Base-by-base conservation (phyloP, 352 stramenopile species). In the Phytophthora capsici region DNA sequence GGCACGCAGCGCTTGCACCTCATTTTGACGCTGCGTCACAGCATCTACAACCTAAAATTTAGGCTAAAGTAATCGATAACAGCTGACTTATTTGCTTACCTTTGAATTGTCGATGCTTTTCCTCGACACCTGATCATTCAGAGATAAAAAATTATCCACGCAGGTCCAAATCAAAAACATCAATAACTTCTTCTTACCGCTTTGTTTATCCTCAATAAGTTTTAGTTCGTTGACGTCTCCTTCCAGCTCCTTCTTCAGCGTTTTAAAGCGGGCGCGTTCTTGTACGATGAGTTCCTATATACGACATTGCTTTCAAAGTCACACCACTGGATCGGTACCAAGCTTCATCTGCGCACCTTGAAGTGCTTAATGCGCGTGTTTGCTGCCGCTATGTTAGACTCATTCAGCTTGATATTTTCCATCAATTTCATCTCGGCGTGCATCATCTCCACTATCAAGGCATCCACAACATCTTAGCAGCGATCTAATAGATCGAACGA, bases 391-490 rank as follows among this genome's bases (percentile, higher is more conserved):
- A 92, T 60, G 17, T 64, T 84, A 17, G 78, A 68, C 69, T 94
- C 85, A 26, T 77, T 85, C 43, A 88, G 77, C 32, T 82, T 83
- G 57, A 94, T 88, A 28, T 49, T 80, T 53, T 89, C 83, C 38
- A 94, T 71, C 13, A 89, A 38, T 50, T 88, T 82, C 76, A 89
- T 82, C 61, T 94, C 85, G 1, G 74, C 75, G 13, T 89, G 83
- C 85, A 94, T 92, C 83, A 94, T 86, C 17, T 85, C 82, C 52
- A 92, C 85, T 94, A 28, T 20, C 50, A 57, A 19, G n/a, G 43
- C 51, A 47, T 53, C 16, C 6, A 46, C n/a, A 2, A 13, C 36
- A 57, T 32, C 32, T 49, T 6, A 67, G 1, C 16, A 30, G 2
- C 20, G 4, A 6, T 32, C 12, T 52, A 26, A 17, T 13, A 43